phyloP scores from a whole-genome alignment of 2,329 filamentous ascomycete species.

The Celoporthe dispersa region DNA sequence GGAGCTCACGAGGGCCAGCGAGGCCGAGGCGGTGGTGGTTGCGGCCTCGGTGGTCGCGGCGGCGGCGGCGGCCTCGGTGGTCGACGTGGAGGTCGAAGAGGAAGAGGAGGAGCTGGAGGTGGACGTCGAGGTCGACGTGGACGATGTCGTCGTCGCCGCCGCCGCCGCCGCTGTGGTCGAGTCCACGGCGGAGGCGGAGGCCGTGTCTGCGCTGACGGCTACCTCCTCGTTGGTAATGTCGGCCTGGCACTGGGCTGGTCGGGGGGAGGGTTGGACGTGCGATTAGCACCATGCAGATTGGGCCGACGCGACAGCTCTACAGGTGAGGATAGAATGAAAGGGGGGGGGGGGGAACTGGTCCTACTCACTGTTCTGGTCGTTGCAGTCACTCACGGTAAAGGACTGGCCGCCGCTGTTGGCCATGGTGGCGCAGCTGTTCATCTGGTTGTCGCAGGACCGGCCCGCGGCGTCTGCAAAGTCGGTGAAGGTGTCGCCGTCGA shows the following conservation, averaged over 20 bases:
- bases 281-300: not conserved
- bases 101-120: not conserved
- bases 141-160: constrained; percentile 16
- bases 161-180: no score
- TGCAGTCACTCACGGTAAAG: constrained; percentile 50
- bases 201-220: constrained; percentile 18
- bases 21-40: constrained; percentile 40
- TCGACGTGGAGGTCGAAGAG: constrained; percentile 11
- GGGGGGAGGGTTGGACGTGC: not conserved
- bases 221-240: constrained; percentile 9
- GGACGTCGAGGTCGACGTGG: constrained; percentile 17
- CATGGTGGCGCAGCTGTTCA: constrained; percentile 50
- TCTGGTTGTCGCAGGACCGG: constrained; percentile 54
- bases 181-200: constrained; percentile 6
- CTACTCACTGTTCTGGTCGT: constrained; percentile 49
- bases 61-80: constrained; percentile 25
- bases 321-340: not conserved
- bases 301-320: not conserved
- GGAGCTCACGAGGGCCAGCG: constrained; percentile 42
- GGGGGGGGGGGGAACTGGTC: no score
- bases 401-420: constrained; percentile 43
- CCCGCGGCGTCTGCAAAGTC: constrained; percentile 48
- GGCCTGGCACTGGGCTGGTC: constrained; percentile 45
- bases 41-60: constrained; percentile 31
- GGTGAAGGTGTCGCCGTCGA: constrained; percentile 50